phyloP scores from a whole-genome alignment of 192 early-diverging fungal species.

The Dissophora globulifera region DNA sequence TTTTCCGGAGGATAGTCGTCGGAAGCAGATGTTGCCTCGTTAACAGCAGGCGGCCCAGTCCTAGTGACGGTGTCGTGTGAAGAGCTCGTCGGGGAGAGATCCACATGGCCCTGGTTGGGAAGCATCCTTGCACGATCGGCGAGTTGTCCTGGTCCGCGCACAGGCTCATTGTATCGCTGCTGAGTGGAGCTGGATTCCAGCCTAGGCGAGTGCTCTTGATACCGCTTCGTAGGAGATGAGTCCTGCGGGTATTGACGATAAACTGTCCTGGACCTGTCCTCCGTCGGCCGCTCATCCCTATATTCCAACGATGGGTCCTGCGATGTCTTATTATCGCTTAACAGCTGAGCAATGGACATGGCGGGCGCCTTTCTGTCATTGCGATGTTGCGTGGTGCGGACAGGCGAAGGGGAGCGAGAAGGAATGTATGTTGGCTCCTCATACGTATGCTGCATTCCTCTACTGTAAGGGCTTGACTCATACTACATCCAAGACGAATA shows the following conservation, averaged over 20 bases:
- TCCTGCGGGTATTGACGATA: slow-evolving; percentile 24
- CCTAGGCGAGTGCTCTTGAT: slow-evolving; percentile 13
- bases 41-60: background rate
- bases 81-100: background rate
- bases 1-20: background rate
- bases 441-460: slow-evolving; percentile 13
- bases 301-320: slow-evolving; percentile 27
- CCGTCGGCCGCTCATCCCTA: slow-evolving; percentile 7
- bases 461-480: slow-evolving; percentile 14
- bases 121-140: slow-evolving; percentile 37
- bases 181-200: slow-evolving; percentile 2
- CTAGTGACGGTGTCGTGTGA: background rate
- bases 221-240: slow-evolving; percentile 10
- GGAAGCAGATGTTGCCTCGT: background rate
- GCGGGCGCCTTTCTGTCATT: slow-evolving; percentile 28
- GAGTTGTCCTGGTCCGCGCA: slow-evolving; percentile 22
- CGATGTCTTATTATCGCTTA: slow-evolving; percentile 26
- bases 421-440: slow-evolving; percentile 33
- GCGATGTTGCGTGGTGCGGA: slow-evolving; percentile 9
- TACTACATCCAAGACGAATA: slow-evolving; percentile 7
- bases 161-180: slow-evolving; percentile 4
- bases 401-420: slow-evolving; percentile 39
- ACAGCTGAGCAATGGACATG: slow-evolving; percentile 41
- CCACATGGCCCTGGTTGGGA: slow-evolving; percentile 4
- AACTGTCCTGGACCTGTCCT: background rate